These are phyloP conservation scores for Glycine latifolia DNA, from an alignment of 306 rosid species.

Conservation along the genomic window DNA sequence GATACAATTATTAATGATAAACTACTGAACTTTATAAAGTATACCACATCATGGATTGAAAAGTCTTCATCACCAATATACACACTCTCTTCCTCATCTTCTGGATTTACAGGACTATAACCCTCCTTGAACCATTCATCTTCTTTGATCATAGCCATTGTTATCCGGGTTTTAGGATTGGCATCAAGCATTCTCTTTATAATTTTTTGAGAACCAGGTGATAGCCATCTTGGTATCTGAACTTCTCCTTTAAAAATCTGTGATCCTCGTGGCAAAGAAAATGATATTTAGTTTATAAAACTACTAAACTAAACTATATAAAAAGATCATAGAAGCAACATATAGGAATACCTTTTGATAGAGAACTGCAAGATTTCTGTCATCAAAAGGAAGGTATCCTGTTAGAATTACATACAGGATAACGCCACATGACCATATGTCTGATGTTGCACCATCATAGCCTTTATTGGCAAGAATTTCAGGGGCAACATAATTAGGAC, in stretches of 20 bases:
- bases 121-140: conserved; percentile 80
- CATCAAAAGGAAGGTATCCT: conserved; percentile 92
- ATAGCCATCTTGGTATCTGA: conserved; percentile 74
- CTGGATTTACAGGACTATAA: conserved; percentile 58
- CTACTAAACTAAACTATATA: not conserved
- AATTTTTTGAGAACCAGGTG: conserved; percentile 69
- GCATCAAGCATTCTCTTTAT: conserved; percentile 84
- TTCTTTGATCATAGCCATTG: conserved; percentile 69
- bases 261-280: conserved; percentile 7
- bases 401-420: conserved; percentile 84
- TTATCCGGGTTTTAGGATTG: conserved; percentile 68
- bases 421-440: conserved; percentile 95
- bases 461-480: conserved; percentile 89
- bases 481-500: conserved; percentile 97
- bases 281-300: conserved; percentile 3
- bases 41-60: conserved; percentile 64
- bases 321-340: not conserved
- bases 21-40: not conserved
- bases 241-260: conserved; percentile 81
- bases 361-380: conserved; percentile 86
- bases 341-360: conserved; percentile 71
- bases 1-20: not conserved
- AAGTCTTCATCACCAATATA: conserved; percentile 60
- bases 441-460: conserved; percentile 89
- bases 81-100: conserved; percentile 71